Percentiles rank a stretch among this genome's conserved stretches.
Evolutionary conservation across 441 rosid genomes (phyloP).

Genomic region (Adansonia rubrostipa): DNA sequence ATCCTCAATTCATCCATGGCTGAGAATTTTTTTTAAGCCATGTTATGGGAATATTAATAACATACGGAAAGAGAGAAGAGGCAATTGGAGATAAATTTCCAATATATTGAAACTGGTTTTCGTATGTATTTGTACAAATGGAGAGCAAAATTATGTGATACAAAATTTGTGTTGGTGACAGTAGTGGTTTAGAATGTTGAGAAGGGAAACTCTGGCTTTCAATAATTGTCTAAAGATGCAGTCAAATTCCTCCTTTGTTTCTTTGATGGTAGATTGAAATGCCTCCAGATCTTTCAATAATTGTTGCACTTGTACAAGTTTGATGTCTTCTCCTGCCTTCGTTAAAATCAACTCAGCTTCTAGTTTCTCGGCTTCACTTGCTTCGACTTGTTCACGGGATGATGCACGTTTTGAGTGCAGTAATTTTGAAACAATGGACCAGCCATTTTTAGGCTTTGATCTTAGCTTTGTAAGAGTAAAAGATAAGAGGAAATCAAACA

Average conservation of each 20-base stretch:
- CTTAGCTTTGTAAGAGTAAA: slow-evolving; percentile 30
- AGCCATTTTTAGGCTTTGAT: slow-evolving; percentile 15
- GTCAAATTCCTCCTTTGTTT: slow-evolving; percentile 48
- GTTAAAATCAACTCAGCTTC: slow-evolving; percentile 35
- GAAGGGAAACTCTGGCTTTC: slow-evolving; percentile 54
- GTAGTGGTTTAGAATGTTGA: slow-evolving; percentile 44
- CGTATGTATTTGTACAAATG: background rate
- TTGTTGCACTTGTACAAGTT: slow-evolving; percentile 16
- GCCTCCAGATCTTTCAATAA: slow-evolving; percentile 37
- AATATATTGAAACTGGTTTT: background rate
- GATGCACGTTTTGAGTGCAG: slow-evolving; percentile 34
- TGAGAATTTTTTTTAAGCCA: background rate
- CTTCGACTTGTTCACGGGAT: background rate
- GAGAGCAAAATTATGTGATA: slow-evolving; percentile 17
- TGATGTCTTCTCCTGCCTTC: slow-evolving; percentile 31
- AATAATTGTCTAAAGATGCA: slow-evolving; percentile 44
- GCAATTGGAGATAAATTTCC: background rate
- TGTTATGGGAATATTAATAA: background rate
- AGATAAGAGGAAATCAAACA: slow-evolving; percentile 42
- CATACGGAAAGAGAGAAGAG: background rate
- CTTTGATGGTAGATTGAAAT: slow-evolving; percentile 38
- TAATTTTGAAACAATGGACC: slow-evolving; percentile 41
- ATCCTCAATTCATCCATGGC: background rate
- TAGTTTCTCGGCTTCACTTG: slow-evolving; percentile 31
- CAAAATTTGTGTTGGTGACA: background rate